Percentiles rank a stretch among this genome's conserved stretches.
Conservation (phyloP, 2,329 filamentous ascomycete genomes). For the Trichoderma guizhouense region DNA sequence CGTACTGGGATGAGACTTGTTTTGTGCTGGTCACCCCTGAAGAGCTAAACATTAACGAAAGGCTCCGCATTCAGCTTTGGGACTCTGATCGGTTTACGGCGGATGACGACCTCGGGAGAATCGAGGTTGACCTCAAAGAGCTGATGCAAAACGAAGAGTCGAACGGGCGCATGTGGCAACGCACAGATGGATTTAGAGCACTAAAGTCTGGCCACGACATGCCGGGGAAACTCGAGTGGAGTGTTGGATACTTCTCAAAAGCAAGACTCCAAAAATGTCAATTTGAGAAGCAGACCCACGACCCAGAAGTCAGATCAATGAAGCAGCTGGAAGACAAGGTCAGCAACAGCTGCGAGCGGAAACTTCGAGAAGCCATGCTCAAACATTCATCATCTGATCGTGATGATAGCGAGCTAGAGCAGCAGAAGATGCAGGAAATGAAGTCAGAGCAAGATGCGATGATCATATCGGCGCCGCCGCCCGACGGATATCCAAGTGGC, state of each 20-base stretch:
- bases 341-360: conserved; percentile 51
- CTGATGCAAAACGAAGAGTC: conserved; percentile 59
- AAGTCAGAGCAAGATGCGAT: conserved; percentile 59
- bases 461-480: conserved; percentile 65
- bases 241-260: conserved; percentile 69
- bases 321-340: conserved; percentile 59
- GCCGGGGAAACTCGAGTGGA: conserved; percentile 67
- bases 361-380: conserved; percentile 60
- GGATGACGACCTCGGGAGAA: conserved; percentile 71
- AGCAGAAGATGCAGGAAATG: conserved; percentile 66
- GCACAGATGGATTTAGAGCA: conserved; percentile 63
- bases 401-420: conserved; percentile 60
- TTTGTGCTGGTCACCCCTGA: conserved; percentile 67
- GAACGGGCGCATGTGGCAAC: conserved; percentile 58
- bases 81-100: conserved; percentile 70
- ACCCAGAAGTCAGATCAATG: conserved; percentile 54
- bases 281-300: conserved; percentile 57
- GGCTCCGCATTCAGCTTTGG: conserved; percentile 68
- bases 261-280: conserved; percentile 60
- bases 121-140: conserved; percentile 64
- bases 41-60: conserved; percentile 69
- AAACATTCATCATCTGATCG: conserved; percentile 45
- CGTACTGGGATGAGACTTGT: conserved; percentile 67
- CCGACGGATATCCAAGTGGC: conserved; percentile 59
- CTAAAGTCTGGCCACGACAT: conserved; percentile 63